Percentiles rank a stretch among this genome's conserved stretches.
phyloP scores from a whole-genome alignment of 2,329 filamentous ascomycete species.

The Lecanicillium sp. region DNA sequence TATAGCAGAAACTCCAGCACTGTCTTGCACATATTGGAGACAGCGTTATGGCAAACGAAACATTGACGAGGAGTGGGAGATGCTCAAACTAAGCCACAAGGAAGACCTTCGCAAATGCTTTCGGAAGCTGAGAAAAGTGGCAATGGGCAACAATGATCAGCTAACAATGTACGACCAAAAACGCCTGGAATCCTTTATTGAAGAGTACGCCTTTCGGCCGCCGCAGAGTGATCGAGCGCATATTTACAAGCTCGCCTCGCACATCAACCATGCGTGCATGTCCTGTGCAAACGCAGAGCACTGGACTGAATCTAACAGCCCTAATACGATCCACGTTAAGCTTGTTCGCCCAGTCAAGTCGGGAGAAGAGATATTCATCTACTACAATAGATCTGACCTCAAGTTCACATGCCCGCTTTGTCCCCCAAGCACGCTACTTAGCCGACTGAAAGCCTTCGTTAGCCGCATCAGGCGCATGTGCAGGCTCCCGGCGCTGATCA shows the following conservation, averaged over 20 bases:
- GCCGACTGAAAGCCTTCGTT: background rate
- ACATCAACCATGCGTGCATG: constrained; percentile 26
- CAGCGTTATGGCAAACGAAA: constrained; percentile 4
- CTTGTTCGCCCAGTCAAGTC: constrained; percentile 11
- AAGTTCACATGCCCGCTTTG: constrained; percentile 19
- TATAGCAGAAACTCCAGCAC: constrained; percentile 12
- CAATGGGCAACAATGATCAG: background rate
- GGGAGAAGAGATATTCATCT: constrained; percentile 27
- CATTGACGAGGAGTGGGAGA: constrained; percentile 14
- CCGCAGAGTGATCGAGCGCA: constrained; percentile 4
- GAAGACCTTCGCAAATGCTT: constrained; percentile 5
- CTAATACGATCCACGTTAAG: constrained; percentile 14
- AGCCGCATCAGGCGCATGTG: background rate
- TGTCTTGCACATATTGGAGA: constrained; percentile 12
- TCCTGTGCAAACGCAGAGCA: constrained; percentile 18
- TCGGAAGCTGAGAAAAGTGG: constrained; percentile 9
- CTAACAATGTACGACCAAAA: constrained; percentile 6
- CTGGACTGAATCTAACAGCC: constrained; percentile 5
- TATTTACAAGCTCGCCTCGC: constrained; percentile 14
- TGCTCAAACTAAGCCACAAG: constrained; percentile 8
- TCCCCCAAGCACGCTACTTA: background rate
- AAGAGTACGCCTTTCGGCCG: constrained; percentile 18
- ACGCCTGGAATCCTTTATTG: constrained; percentile 14
- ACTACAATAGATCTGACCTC: constrained; percentile 22
- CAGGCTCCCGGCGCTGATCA: background rate